These are phyloP conservation scores for Coemansia sp. DNA, from an alignment of 192 early-diverging fungal species.

Conservation along the genomic window DNA sequence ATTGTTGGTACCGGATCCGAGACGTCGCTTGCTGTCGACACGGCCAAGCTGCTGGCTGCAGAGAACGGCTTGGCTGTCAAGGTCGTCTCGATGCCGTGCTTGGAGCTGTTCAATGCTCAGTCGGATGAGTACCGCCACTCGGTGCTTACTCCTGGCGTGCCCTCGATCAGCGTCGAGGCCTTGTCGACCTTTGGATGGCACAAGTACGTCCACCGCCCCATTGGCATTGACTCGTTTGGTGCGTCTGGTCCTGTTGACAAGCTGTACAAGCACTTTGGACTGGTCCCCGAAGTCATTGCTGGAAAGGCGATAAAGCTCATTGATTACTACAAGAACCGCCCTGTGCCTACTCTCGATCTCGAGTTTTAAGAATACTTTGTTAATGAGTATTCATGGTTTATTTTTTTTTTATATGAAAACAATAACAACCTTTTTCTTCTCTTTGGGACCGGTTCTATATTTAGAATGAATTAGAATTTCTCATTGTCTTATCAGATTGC, in stretches of 20 bases:
- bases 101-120: slow-evolving; percentile 87
- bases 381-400: neutral
- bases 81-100: slow-evolving; percentile 93
- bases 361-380: slow-evolving; percentile 26
- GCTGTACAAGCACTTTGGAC: slow-evolving; percentile 85
- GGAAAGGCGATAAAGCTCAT: slow-evolving; percentile 79
- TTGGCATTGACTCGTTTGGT: slow-evolving; percentile 92
- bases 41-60: slow-evolving; percentile 72
- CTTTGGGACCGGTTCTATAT: neutral
- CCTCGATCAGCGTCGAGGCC: slow-evolving; percentile 87
- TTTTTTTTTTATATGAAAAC: neutral
- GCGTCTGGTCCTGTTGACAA: slow-evolving; percentile 77
- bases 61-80: slow-evolving; percentile 62
- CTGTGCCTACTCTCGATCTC: slow-evolving; percentile 48
- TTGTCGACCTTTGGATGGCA: slow-evolving; percentile 86
- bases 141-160: slow-evolving; percentile 80
- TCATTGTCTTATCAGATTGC: neutral
- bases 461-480: neutral
- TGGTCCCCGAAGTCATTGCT: slow-evolving; percentile 72
- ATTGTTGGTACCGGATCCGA: slow-evolving; percentile 92
- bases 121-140: slow-evolving; percentile 71
- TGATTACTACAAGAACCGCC: slow-evolving; percentile 65
- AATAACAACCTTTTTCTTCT: neutral
- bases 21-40: slow-evolving; percentile 81
- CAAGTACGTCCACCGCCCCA: slow-evolving; percentile 83